A percentile compares a stretch with the other conserved stretches of the same genome.
These are phyloP conservation scores for Exophiala sideris DNA, from an alignment of 2,329 filamentous ascomycete species.

Conservation along the genomic window DNA sequence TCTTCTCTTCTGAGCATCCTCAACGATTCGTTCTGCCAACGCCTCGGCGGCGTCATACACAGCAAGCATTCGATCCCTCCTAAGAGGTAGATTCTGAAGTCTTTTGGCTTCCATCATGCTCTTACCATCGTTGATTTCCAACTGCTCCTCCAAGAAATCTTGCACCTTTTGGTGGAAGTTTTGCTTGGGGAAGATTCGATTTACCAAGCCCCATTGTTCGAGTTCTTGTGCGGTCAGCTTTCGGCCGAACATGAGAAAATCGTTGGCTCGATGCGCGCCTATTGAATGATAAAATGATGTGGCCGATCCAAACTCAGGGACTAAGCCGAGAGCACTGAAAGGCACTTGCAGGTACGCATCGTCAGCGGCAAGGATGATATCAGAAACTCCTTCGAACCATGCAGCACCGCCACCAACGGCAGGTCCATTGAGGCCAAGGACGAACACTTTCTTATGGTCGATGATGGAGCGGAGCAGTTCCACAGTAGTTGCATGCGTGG, in stretches of 20 bases:
- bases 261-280: slow-evolving; percentile 50
- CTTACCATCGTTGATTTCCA: slow-evolving; percentile 52
- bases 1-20: slow-evolving; percentile 44
- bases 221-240: slow-evolving; percentile 45
- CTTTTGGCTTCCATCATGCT: slow-evolving; percentile 54
- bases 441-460: slow-evolving; percentile 51
- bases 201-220: slow-evolving; percentile 45
- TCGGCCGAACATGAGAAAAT: slow-evolving; percentile 52
- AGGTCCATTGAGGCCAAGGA: slow-evolving; percentile 51
- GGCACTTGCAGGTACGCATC: slow-evolving; percentile 48
- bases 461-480: slow-evolving; percentile 35
- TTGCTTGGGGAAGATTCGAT: slow-evolving; percentile 42
- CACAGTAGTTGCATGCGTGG: slow-evolving; percentile 2
- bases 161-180: slow-evolving; percentile 43
- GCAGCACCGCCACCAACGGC: slow-evolving; percentile 50
- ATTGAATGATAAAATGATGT: slow-evolving; percentile 47
- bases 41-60: slow-evolving; percentile 49
- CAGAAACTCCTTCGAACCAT: slow-evolving; percentile 50
- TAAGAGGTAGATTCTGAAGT: slow-evolving; percentile 46
- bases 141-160: slow-evolving; percentile 42
- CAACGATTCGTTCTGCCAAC: slow-evolving; percentile 48
- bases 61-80: slow-evolving; percentile 45
- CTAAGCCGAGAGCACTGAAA: slow-evolving; percentile 47
- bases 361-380: slow-evolving; percentile 47
- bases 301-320: slow-evolving; percentile 50